These are phyloP conservation scores for Xylaria sp. DNA, from an alignment of 2,329 filamentous ascomycete species.

Conservation along the genomic window DNA sequence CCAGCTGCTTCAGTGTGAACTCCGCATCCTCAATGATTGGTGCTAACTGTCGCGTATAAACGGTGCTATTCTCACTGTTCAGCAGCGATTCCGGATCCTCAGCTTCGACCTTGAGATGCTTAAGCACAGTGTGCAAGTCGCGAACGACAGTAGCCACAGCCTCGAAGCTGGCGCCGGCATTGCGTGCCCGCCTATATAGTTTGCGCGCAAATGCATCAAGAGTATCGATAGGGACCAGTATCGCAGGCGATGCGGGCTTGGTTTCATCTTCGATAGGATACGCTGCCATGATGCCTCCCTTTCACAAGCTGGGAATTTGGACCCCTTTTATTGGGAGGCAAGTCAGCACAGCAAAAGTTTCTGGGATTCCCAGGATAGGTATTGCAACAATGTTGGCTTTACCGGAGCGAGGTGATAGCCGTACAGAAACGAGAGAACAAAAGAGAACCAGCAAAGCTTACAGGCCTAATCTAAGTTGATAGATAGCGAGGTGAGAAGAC, in stretches of 20 bases:
- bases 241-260: constrained; percentile 20
- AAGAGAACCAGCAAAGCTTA: neutral
- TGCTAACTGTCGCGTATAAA: constrained; percentile 62
- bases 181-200: constrained; percentile 65
- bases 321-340: constrained; percentile 23
- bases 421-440: neutral
- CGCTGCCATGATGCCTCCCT: constrained; percentile 23
- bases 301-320: constrained; percentile 28
- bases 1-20: constrained; percentile 65
- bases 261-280: constrained; percentile 18
- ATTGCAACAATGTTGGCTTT: no score
- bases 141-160: constrained; percentile 63
- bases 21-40: constrained; percentile 67
- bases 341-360: neutral
- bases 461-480: neutral
- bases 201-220: constrained; percentile 66
- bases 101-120: constrained; percentile 68
- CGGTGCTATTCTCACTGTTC: constrained; percentile 55
- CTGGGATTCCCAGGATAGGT: neutral
- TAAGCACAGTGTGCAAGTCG: constrained; percentile 65
- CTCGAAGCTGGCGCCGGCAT: constrained; percentile 60
- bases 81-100: constrained; percentile 67
- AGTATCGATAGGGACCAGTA: constrained; percentile 61
- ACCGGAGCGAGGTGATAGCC: neutral
- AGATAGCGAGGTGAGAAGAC: neutral